Evolutionary conservation across 1,139 yeast species (phyloP).

Genomic region (Lodderomyces orthopsilosis): DNA sequence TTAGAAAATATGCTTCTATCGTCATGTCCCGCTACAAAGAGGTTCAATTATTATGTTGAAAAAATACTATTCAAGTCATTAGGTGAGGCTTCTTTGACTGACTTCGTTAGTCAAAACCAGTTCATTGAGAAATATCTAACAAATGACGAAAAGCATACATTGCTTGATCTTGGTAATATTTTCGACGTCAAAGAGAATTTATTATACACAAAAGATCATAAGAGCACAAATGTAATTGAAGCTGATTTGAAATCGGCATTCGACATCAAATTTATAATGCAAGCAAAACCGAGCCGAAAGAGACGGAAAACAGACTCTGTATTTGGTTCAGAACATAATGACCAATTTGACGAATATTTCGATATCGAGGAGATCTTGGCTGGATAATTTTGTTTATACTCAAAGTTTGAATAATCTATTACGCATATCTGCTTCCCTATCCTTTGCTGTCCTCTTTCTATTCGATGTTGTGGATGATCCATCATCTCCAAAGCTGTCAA

Average conservation of each 20-base stretch:
- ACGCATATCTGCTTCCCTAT: conserved; percentile 40
- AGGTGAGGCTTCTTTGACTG: conserved; percentile 18
- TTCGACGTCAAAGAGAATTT: conserved; percentile 19
- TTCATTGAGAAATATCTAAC: conserved; percentile 30
- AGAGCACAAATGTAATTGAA: conserved; percentile 3
- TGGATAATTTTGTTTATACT: conserved; percentile 3
- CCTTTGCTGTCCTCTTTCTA: conserved; percentile 46
- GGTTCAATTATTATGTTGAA: conserved; percentile 26
- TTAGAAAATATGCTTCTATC: conserved; percentile 20
- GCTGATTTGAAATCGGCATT: conserved; percentile 6
- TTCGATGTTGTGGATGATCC: conserved; percentile 35
- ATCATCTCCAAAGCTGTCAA: conserved; percentile 40
- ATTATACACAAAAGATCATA: conserved; percentile 7
- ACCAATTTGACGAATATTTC: conserved; percentile 28
- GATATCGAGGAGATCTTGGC: conserved; percentile 31
- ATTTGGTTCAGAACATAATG: conserved; percentile 5
- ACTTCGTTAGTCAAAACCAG: conserved; percentile 23
- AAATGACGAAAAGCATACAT: conserved; percentile 19
- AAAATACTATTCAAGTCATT: conserved; percentile 27
- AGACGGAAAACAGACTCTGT: conserved; percentile 12
- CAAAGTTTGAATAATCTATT: conserved; percentile 37
- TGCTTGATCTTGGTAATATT: conserved; percentile 32
- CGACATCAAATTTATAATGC: conserved; percentile 10
- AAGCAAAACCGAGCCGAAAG: conserved; percentile 17
- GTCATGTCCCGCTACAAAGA: conserved; percentile 31